Evolutionary conservation across 1,139 yeast species (phyloP).

Genomic region (Yamadazyma triangularis): DNA sequence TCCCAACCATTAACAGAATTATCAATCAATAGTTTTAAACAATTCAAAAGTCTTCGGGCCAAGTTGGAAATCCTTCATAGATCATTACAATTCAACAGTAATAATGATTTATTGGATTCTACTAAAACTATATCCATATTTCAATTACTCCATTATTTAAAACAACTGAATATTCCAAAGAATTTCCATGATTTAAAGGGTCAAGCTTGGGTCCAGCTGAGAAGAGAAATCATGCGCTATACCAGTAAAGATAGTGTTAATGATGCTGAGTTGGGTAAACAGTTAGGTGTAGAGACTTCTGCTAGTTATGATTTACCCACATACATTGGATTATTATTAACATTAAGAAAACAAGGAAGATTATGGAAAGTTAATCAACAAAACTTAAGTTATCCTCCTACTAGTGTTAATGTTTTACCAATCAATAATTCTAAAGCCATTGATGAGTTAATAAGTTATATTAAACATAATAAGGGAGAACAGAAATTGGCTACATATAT

Average conservation of each 20-base stretch:
- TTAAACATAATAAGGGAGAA: slow-evolving; percentile 21
- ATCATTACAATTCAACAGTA: slow-evolving; percentile 44
- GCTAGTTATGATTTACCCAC: slow-evolving; percentile 15
- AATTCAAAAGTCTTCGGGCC: slow-evolving; percentile 25
- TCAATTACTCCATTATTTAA: slow-evolving; percentile 37
- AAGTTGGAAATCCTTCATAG: slow-evolving; percentile 55
- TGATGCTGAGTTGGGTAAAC: slow-evolving; percentile 13
- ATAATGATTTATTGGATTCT: slow-evolving; percentile 27
- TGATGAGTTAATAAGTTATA: slow-evolving; percentile 5
- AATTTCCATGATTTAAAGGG: neutral
- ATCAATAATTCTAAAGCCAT: slow-evolving; percentile 19
- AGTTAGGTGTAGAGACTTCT: slow-evolving; percentile 3
- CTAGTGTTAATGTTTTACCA: slow-evolving; percentile 47
- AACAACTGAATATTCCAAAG: slow-evolving; percentile 3
- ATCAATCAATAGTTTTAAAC: slow-evolving; percentile 29
- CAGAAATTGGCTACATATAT: slow-evolving; percentile 19
- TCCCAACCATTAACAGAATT: slow-evolving; percentile 24
- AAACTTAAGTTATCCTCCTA: slow-evolving; percentile 32
- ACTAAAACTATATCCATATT: slow-evolving; percentile 51
- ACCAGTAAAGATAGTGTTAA: neutral
- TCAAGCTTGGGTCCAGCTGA: neutral
- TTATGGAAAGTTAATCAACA: slow-evolving; percentile 37
- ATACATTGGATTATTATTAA: slow-evolving; percentile 42
- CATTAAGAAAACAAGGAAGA: slow-evolving; percentile 45
- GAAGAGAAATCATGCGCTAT: neutral